These are phyloP conservation scores for Crithidia expoeki DNA, from an alignment of 208 protist species.

Conservation along the genomic window DNA sequence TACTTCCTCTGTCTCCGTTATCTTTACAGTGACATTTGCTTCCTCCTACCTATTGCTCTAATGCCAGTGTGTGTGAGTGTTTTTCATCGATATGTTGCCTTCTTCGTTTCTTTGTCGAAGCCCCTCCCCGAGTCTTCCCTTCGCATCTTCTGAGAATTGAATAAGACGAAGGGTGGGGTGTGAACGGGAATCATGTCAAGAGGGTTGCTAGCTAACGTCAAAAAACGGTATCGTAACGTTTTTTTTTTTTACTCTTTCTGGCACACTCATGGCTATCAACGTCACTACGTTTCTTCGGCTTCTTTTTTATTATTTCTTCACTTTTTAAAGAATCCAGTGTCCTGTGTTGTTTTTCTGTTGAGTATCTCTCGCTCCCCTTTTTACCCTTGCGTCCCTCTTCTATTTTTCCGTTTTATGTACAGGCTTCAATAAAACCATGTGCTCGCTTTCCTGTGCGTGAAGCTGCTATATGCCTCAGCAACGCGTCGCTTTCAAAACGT, in stretches of 20 bases:
- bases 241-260: too few species aligned
- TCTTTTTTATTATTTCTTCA: not conserved
- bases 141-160: too few species aligned
- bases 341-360: too few species aligned
- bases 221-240: too few species aligned
- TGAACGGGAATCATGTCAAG: too few species aligned
- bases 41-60: slow-evolving; percentile 6
- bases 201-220: too few species aligned
- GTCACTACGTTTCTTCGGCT: too few species aligned
- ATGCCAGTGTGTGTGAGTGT: not conserved
- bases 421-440: not conserved
- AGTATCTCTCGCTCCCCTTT: too few species aligned
- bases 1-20: slow-evolving; percentile 9
- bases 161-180: too few species aligned
- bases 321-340: too few species aligned
- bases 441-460: not conserved
- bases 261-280: too few species aligned
- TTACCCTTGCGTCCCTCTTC: not conserved
- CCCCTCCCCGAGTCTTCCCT: not conserved
- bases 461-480: slow-evolving; percentile 1
- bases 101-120: slow-evolving; percentile 10
- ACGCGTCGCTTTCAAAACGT: not conserved
- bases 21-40: slow-evolving; percentile 7
- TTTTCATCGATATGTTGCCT: slow-evolving; percentile 6
- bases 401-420: not conserved